Evolutionary conservation across 2,329 filamentous ascomycete genomes (phyloP).

Genomic region (Aspergillus flavus): DNA sequence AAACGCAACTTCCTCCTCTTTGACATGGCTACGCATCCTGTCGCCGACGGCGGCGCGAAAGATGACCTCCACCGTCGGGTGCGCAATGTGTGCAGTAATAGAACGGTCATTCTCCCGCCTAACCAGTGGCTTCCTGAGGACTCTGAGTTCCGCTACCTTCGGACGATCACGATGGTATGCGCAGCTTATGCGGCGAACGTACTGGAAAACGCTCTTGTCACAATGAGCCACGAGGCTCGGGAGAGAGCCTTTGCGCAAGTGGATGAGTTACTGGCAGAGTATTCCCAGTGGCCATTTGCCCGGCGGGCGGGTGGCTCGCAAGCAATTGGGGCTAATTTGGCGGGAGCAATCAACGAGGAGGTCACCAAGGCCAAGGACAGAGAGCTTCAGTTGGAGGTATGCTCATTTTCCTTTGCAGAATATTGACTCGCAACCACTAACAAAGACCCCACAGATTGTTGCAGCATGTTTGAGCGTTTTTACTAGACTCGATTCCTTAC

Average conservation of each 20-base stretch:
- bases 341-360: slow-evolving; percentile 84
- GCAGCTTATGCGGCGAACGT: slow-evolving; percentile 98
- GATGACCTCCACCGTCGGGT: slow-evolving; percentile 94
- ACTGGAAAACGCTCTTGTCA: slow-evolving; percentile 93
- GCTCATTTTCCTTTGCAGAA: slow-evolving; percentile 25
- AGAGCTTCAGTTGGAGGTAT: slow-evolving; percentile 92
- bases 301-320: slow-evolving; percentile 73
- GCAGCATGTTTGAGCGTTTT: slow-evolving; percentile 97
- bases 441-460: slow-evolving; percentile 61
- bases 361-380: slow-evolving; percentile 84
- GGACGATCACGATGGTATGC: slow-evolving; percentile 95
- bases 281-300: slow-evolving; percentile 96
- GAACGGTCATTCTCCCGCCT: slow-evolving; percentile 84
- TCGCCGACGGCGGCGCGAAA: slow-evolving; percentile 94
- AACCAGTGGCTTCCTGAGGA: slow-evolving; percentile 92
- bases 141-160: slow-evolving; percentile 88
- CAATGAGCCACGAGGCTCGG: slow-evolving; percentile 87
- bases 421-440: background rate
- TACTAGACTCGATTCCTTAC: slow-evolving; percentile 91
- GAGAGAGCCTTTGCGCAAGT: slow-evolving; percentile 96
- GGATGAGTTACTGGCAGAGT: slow-evolving; percentile 91
- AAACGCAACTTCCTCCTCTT: slow-evolving; percentile 99
- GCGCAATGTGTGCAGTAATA: slow-evolving; percentile 86
- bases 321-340: slow-evolving; percentile 89
- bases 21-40: slow-evolving; percentile 98